phyloP scores from a whole-genome alignment of 1,139 yeast species.

The Geotrichum europaeum region DNA sequence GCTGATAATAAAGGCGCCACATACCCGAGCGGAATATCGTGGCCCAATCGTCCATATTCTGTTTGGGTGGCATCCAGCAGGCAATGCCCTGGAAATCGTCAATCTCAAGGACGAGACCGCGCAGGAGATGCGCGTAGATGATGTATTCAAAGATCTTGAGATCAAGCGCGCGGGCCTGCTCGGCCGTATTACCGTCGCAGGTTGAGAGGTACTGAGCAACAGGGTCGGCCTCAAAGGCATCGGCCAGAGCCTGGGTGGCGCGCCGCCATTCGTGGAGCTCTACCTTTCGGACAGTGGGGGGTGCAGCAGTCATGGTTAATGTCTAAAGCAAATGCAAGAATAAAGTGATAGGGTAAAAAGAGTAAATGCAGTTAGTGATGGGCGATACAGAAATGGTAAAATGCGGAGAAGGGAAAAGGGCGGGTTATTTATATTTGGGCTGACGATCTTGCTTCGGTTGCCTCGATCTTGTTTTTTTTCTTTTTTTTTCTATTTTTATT shows the following conservation, averaged over 20 bases:
- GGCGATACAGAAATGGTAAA: not conserved
- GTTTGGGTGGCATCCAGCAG: constrained; percentile 56
- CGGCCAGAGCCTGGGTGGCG: constrained; percentile 50
- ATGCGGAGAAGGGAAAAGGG: not conserved
- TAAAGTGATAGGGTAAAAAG: not conserved
- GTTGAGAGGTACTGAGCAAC: constrained; percentile 47
- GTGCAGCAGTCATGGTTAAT: not conserved
- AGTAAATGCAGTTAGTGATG: not conserved
- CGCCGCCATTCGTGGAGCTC: constrained; percentile 43
- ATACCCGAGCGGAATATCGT: constrained; percentile 53
- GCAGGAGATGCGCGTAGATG: constrained; percentile 49
- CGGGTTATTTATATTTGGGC: not conserved
- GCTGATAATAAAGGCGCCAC: constrained; percentile 47
- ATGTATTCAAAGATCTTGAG: constrained; percentile 50
- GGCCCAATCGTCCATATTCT: constrained; percentile 41
- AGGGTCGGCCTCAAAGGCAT: constrained; percentile 48
- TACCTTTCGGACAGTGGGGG: constrained; percentile 27
- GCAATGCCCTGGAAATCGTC: constrained; percentile 57
- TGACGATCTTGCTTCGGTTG: not conserved
- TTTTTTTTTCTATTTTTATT: no score
- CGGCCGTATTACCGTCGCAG: constrained; percentile 38
- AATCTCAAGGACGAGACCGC: constrained; percentile 51
- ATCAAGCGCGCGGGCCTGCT: constrained; percentile 40
- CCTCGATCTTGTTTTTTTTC: not conserved
- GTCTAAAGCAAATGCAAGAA: not conserved